These are phyloP conservation scores for Globisporangium radiosum DNA, from an alignment of 352 stramenopile genomes.

Conservation along the genomic window DNA sequence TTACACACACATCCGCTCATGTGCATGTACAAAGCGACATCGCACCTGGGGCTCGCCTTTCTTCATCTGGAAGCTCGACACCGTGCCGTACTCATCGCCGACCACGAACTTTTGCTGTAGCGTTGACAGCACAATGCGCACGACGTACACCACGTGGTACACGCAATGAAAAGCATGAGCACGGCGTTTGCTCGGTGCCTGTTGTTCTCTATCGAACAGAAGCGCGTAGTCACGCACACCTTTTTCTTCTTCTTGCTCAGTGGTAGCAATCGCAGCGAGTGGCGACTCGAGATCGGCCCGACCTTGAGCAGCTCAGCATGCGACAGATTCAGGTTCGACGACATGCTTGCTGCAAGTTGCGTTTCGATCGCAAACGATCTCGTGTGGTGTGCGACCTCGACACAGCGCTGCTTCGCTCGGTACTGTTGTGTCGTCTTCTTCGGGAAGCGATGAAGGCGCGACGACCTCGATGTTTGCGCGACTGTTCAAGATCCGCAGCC, in stretches of 20 bases:
- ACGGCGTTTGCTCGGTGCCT: too few relatives aligned
- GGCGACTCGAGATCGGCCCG: conserved; percentile 60
- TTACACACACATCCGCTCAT: too few relatives aligned
- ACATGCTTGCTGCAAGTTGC: too few relatives aligned
- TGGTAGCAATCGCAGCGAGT: conserved; percentile 72
- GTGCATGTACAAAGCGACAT: background rate
- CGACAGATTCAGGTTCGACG: conserved; percentile 44
- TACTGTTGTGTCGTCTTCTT: background rate
- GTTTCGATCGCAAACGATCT: background rate
- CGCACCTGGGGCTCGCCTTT: conserved; percentile 64
- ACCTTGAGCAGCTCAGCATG: conserved; percentile 79
- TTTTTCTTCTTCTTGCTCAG: conserved; percentile 87
- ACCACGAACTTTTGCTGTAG: conserved; percentile 83
- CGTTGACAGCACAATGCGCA: background rate
- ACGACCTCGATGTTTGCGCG: background rate
- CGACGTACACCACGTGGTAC: background rate
- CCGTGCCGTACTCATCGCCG: conserved; percentile 73
- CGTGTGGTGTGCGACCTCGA: background rate
- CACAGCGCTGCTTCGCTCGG: too few relatives aligned
- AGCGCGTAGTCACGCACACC: conserved; percentile 14
- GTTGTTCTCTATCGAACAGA: too few relatives aligned
- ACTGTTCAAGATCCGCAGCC: background rate
- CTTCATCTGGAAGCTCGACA: conserved; percentile 84
- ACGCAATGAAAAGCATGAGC: background rate
- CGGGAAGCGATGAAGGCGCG: background rate